Conservation (phyloP, 177 flowering plant species). For the Vitis hybrid region DNA sequence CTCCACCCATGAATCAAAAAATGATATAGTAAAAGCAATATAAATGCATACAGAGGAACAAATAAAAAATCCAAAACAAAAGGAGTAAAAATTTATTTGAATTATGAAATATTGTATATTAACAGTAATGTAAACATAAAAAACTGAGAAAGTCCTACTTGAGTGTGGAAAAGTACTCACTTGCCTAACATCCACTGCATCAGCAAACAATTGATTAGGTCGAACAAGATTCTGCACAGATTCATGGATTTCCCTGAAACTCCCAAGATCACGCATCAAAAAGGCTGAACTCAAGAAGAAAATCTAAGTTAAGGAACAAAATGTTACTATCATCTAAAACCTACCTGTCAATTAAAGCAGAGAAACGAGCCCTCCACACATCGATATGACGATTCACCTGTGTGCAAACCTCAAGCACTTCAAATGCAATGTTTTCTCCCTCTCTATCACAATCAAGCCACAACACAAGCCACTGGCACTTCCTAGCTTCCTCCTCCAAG, state of each 20-base stretch:
- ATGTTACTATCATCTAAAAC: neutral
- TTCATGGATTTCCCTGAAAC: slow-evolving; percentile 73
- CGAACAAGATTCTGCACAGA: slow-evolving; percentile 68
- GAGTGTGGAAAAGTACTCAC: slow-evolving; percentile 34
- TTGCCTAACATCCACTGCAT: slow-evolving; percentile 98
- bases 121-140: no score
- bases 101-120: no score
- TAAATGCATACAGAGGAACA: no score
- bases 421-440: slow-evolving; percentile 96
- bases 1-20: neutral
- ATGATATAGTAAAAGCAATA: no score
- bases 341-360: slow-evolving; percentile 87
- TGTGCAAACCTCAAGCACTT: slow-evolving; percentile 80
- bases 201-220: slow-evolving; percentile 74
- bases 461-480: slow-evolving; percentile 82
- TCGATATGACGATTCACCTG: slow-evolving; percentile 54
- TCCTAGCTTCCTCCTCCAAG: slow-evolving; percentile 83
- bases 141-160: neutral
- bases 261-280: slow-evolving; percentile 1
- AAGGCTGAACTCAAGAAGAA: neutral
- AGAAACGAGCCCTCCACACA: slow-evolving; percentile 82
- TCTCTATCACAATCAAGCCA: slow-evolving; percentile 99
- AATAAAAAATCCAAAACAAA: no score
- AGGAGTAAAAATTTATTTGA: no score
- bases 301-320: neutral